Evolutionary conservation across 2,329 filamentous ascomycete genomes (phyloP).

Genomic region (Sordariomycetes sp.): DNA sequence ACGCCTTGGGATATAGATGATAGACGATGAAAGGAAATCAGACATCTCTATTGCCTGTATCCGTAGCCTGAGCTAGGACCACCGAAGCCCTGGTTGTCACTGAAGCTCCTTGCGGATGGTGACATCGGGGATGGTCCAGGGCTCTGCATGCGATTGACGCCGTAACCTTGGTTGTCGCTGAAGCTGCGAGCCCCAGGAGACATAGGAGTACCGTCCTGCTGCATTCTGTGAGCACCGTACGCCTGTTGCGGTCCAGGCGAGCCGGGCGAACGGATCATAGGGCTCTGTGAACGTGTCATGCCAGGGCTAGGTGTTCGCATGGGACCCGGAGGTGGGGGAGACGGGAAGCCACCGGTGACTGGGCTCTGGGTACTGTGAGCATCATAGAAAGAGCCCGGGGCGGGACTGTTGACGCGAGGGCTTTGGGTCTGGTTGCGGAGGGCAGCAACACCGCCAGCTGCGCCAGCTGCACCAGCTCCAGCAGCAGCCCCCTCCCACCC

Average conservation of each 20-base stretch:
- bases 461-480: constrained; percentile 4
- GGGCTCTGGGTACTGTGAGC: not conserved
- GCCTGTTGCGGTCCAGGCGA: constrained; percentile 7
- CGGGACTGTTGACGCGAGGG: constrained; percentile 1
- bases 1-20: too few species aligned
- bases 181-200: not conserved
- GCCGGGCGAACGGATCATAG: constrained; percentile 2
- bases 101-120: constrained; percentile 3
- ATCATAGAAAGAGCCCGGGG: constrained; percentile 3
- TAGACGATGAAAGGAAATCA: too few species aligned
- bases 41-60: constrained; percentile 3
- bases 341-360: not conserved
- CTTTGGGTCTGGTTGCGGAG: constrained; percentile 3
- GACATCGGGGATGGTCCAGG: constrained; percentile 2
- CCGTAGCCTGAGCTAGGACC: constrained; percentile 1
- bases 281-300: constrained; percentile 1
- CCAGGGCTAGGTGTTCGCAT: constrained; percentile 3
- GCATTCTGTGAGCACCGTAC: constrained; percentile 6
- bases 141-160: constrained; percentile 5
- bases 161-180: constrained; percentile 4
- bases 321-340: constrained; percentile 3
- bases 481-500: constrained; percentile 1
- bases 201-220: too few species aligned
- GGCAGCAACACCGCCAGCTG: not conserved
- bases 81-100: constrained; percentile 1